Base-by-base conservation (phyloP, 2,329 filamentous ascomycete species). In the Aspergillus sp. region DNA sequence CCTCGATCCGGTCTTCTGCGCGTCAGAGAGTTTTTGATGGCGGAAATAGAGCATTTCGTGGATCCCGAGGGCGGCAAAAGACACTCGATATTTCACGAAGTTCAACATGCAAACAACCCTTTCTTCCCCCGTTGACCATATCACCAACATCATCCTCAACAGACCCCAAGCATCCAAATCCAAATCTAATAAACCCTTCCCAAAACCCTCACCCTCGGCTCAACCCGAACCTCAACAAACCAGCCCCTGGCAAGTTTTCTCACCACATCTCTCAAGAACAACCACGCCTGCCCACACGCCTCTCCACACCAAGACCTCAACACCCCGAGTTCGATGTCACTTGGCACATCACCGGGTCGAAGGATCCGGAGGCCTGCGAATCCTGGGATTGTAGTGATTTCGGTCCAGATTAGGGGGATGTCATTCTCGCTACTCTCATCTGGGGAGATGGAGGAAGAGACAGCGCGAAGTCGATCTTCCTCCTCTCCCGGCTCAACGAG, bases 41-140 rank as follows among this genome's bases (percentile, higher is more conserved):
- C 94, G 22, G 95, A 99, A 80, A 96, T 99, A 69, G 95, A 99
- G 81, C 95, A 98, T 78, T 99, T 91, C 73, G 95, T 99, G 67
- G 95, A 99, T 71, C 95, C 95, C 10, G 84, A 95, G 71, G 87
- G 92, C 73, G 92, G 92, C 78, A 99, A 99, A 87, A 96, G 95
- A 80, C 95, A 99, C 76, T 80, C 84, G 54, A 90, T 93, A 58
- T 99, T 99, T 78, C 79, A 86, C 49, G 91, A 96, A 70, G 88
- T 99, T 60, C 88, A 91, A 56, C 82, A 24, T 24, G 4, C 24
- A 24, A 24, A 24, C 24, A 24, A 24, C 24, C 24, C 4, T 5
- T 24, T 24, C 24, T 24, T 24, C 24, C 26, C 7, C 10, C n/a
- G 22, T 7, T 14, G 3, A 49, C 11, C 12, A 49, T 12, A 22